These are phyloP conservation scores for Prillingera fragicola DNA, from an alignment of 1,284 basidiomycete genomes.

Conservation along the genomic window DNA sequence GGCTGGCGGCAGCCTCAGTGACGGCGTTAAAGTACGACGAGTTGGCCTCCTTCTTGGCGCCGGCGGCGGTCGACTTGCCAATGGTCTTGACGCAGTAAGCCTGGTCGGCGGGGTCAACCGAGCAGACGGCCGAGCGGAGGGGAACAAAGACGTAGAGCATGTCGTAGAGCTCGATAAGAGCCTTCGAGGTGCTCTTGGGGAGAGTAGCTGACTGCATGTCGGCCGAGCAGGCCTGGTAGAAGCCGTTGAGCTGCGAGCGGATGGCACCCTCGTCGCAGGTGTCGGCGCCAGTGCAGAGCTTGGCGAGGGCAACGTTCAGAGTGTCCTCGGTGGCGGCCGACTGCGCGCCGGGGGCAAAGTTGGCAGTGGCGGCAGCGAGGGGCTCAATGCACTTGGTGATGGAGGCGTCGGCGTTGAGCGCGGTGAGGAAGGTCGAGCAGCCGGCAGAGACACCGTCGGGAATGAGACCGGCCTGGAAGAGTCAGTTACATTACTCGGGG, in stretches of 20 bases:
- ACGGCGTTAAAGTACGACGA: slow-evolving; percentile 1
- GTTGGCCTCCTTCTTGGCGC: slow-evolving; percentile 4
- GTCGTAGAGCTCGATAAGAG: slow-evolving; percentile 66
- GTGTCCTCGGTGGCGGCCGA: slow-evolving; percentile 54
- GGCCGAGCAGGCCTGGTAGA: slow-evolving; percentile 61
- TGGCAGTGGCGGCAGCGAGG: slow-evolving; percentile 59
- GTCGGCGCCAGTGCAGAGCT: slow-evolving; percentile 55
- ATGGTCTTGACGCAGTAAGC: slow-evolving; percentile 58
- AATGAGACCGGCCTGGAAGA: slow-evolving; percentile 36
- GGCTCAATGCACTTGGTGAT: slow-evolving; percentile 61
- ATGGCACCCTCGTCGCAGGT: slow-evolving; percentile 60
- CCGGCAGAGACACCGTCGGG: slow-evolving; percentile 56
- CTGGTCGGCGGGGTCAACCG: slow-evolving; percentile 61
- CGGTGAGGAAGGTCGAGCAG: slow-evolving; percentile 60
- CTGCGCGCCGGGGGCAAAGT: slow-evolving; percentile 55
- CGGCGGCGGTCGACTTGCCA: slow-evolving; percentile 11
- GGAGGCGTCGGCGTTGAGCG: slow-evolving; percentile 58
- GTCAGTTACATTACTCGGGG: no score
- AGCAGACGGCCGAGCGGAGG: slow-evolving; percentile 62
- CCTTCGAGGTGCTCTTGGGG: slow-evolving; percentile 45
- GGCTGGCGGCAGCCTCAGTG: slow-evolving; percentile 1
- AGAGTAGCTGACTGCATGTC: no score
- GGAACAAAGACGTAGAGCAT: slow-evolving; percentile 66
- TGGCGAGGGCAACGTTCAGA: slow-evolving; percentile 56
- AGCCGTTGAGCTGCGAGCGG: slow-evolving; percentile 59